phyloP scores from a whole-genome alignment of 805 yeast species.

The Phaffomyces opuntiae region DNA sequence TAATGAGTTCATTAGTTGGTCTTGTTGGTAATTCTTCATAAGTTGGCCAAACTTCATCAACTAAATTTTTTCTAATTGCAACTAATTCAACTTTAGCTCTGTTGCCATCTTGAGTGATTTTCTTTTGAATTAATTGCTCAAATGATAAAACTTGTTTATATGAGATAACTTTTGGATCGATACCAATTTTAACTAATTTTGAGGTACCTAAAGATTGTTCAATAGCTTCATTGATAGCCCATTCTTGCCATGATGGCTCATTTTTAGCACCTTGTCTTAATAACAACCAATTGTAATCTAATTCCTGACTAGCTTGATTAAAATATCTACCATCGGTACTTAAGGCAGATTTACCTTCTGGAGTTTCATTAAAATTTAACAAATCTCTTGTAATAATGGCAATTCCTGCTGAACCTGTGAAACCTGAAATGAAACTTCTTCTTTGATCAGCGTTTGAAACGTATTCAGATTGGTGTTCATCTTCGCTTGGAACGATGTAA shows the following conservation, averaged over 20 bases:
- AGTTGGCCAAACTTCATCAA: slow-evolving; percentile 67
- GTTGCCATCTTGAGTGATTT: slow-evolving; percentile 20
- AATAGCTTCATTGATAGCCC: slow-evolving; percentile 53
- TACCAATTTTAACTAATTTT: slow-evolving; percentile 54
- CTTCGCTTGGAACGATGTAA: slow-evolving; percentile 80
- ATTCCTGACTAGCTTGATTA: slow-evolving; percentile 79
- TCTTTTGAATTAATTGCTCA: slow-evolving; percentile 21
- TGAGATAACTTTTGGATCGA: slow-evolving; percentile 73
- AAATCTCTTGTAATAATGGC: slow-evolving; percentile 66
- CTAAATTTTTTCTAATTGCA: slow-evolving; percentile 54
- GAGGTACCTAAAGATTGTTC: slow-evolving; percentile 35
- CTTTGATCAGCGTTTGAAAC: slow-evolving; percentile 78
- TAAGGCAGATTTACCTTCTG: slow-evolving; percentile 64
- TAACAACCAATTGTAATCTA: slow-evolving; percentile 72
- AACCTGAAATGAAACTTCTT: slow-evolving; percentile 76
- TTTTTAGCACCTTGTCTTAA: slow-evolving; percentile 75
- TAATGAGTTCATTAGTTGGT: slow-evolving; percentile 40
- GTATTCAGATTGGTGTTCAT: slow-evolving; percentile 90
- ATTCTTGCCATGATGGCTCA: slow-evolving; percentile 72
- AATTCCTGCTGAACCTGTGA: slow-evolving; percentile 90
- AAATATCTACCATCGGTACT: slow-evolving; percentile 95
- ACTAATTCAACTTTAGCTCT: slow-evolving; percentile 37
- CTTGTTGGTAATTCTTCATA: slow-evolving; percentile 61
- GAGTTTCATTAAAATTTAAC: slow-evolving; percentile 32
- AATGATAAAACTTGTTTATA: slow-evolving; percentile 30